Evolutionary conservation across 495 filamentous ascomycete genomes (phyloP).

Genomic region (Hypoxylon fragiforme): DNA sequence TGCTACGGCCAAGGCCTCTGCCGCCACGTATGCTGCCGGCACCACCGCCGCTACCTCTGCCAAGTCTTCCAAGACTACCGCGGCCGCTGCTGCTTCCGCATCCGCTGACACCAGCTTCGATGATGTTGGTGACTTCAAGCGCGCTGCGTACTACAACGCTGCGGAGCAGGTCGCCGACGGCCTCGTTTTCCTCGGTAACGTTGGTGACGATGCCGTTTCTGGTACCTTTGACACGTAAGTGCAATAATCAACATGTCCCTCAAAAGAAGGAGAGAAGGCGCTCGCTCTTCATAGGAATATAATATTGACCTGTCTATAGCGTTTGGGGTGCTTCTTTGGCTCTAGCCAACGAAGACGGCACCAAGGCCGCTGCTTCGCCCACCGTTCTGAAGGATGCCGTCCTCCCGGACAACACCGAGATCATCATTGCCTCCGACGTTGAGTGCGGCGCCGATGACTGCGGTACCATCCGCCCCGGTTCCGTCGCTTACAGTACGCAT

Average conservation of each 20-base stretch:
- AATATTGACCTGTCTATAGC: too few species aligned
- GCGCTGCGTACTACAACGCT: constrained; percentile 62
- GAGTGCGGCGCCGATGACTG: constrained; percentile 60
- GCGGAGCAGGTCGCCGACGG: constrained; percentile 52
- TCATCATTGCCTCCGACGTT: constrained; percentile 61
- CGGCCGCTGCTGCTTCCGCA: background rate
- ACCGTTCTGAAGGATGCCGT: constrained; percentile 53
- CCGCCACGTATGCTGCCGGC: constrained; percentile 9
- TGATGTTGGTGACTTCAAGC: constrained; percentile 32
- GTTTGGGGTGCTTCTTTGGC: constrained; percentile 66
- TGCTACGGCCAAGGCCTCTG: background rate
- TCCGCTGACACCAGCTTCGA: constrained; percentile 15
- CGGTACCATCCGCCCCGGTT: constrained; percentile 58
- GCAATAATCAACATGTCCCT: background rate
- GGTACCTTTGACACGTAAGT: constrained; percentile 61
- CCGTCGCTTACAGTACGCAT: constrained; percentile 66
- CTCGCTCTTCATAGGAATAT: constrained; percentile 4
- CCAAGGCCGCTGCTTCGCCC: constrained; percentile 50
- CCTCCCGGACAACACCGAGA: constrained; percentile 61
- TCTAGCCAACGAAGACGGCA: constrained; percentile 58
- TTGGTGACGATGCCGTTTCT: constrained; percentile 58
- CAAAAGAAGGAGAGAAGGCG: background rate
- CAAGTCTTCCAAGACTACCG: background rate
- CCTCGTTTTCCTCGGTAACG: constrained; percentile 67
- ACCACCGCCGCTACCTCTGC: background rate